Base-by-base conservation (phyloP, 352 stramenopile genomes). In the Pythium insidiosum region DNA sequence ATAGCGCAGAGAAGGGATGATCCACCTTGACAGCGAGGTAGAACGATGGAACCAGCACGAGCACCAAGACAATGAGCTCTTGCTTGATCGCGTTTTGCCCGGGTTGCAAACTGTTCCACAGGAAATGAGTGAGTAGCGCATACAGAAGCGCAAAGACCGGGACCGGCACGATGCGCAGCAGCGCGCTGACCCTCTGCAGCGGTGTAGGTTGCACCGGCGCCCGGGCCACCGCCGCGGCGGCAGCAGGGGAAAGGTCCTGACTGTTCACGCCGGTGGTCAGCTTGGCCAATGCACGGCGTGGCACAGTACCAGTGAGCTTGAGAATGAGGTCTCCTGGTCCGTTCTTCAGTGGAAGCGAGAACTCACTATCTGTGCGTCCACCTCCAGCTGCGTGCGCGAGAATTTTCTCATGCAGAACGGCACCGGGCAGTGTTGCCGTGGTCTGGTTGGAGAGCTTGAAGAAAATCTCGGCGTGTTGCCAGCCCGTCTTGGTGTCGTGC, bases 21-120 rank as follows among this genome's bases (percentile, higher is more conserved):
- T 89, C 72, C 22, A 84, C 63, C 43, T 86, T 84, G 18, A 85
- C 70, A 11, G 72, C 66, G 11, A 79, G 56, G 60, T 89, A 89
- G 23, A 83, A 68, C n/a, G 56, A 59, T 9, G 74, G 74, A 26
- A 84, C 56, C 19, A 79, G 52, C 33, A 89, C 59, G 24, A 89
- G 36, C 16, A 83, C 53, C 5, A 83, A 52, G 23, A 84, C 63
- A 12, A 76, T 59, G n/a, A 84, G 42, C 38, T 87, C 68, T 15
- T 61, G 71, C 45, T 56, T 53, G 28, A 86, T 39, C 2, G 59
- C 55, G n/a, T 72, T 61, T 9, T 77, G 56, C 2, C 45, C 42
- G 28, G 40, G 22, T 21, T 52, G 65, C 6, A 80, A 47, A 28
- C 50, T 50, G 7, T 56, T 61, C 71, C 68, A 86, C 3, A 83